Conservation (phyloP, 176 grass and related monocot species). For the Guadua angustifolia region DNA sequence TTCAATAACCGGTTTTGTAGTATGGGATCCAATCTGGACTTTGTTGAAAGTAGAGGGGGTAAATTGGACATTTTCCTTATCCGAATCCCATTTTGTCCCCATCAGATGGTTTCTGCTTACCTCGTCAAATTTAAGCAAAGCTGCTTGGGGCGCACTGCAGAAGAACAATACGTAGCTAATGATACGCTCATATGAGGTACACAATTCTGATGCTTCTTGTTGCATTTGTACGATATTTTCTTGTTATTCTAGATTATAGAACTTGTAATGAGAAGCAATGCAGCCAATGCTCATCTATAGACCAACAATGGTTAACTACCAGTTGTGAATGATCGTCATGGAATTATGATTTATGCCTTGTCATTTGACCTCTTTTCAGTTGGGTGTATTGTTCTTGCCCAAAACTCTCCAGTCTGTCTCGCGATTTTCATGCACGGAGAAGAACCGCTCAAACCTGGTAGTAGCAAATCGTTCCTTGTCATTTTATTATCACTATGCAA, state of each 20-base stretch:
- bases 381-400: constrained; percentile 90
- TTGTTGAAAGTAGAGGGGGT: neutral
- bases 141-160: constrained; percentile 94
- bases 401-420: constrained; percentile 36
- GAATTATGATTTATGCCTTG: neutral
- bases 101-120: constrained; percentile 96
- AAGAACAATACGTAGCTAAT: constrained; percentile 96
- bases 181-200: constrained; percentile 97
- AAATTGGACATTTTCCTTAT: neutral
- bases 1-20: neutral
- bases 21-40: constrained; percentile 4
- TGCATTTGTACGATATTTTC: constrained; percentile 14
- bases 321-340: neutral
- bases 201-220: constrained; percentile 20
- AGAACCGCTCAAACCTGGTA: constrained; percentile 41
- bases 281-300: neutral
- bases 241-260: constrained; percentile 3
- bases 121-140: constrained; percentile 95
- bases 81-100: neutral
- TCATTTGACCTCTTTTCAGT: constrained; percentile 47
- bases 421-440: constrained; percentile 70
- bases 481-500: neutral
- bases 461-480: neutral
- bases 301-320: neutral
- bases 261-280: neutral